A percentile compares a stretch with the other conserved stretches of the same genome.
phyloP scores from a whole-genome alignment of 768 basidiomycete species.

The Mycena rosella region DNA sequence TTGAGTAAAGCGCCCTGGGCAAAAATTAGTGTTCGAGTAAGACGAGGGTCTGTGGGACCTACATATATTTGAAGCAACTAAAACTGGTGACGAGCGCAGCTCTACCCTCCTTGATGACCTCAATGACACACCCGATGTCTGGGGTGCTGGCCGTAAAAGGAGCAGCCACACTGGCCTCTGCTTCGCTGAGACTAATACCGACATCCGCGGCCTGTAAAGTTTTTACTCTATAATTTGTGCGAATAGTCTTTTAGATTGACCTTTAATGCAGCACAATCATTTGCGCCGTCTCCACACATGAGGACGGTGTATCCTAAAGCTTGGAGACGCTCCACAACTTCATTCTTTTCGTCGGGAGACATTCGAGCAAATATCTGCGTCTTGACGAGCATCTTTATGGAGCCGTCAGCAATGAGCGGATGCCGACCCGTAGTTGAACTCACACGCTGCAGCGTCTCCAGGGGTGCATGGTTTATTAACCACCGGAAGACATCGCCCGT shows the following conservation, averaged over 20 bases:
- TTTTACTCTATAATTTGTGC: too few species aligned
- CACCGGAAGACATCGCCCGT: conserved; percentile 98
- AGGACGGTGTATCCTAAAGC: conserved; percentile 94
- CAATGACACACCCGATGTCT: conserved; percentile 95
- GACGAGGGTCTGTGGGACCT: conserved; percentile 48
- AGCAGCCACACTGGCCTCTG: conserved; percentile 98
- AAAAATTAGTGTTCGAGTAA: conserved; percentile 21
- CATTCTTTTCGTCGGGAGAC: conserved; percentile 99
- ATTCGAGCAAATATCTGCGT: conserved; percentile 97
- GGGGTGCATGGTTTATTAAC: conserved; percentile 95
- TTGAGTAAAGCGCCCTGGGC: conserved; percentile 93
- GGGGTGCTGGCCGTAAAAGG: conserved; percentile 96
- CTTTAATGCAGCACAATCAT: conserved; percentile 98
- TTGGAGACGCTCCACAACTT: conserved; percentile 95
- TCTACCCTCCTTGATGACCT: conserved; percentile 96
- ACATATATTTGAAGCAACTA: conserved; percentile 99
- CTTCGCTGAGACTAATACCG: conserved; percentile 95
- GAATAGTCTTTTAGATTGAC: too few species aligned
- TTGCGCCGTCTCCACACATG: conserved; percentile 99
- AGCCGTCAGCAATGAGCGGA: conserved; percentile 12
- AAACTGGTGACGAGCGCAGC: conserved; percentile 98
- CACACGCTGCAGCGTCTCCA: conserved; percentile 95
- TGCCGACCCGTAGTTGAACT: conserved; percentile 43
- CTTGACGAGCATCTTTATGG: conserved; percentile 92
- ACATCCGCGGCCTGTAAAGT: conserved; percentile 99